phyloP scores from a whole-genome alignment of 2,329 filamentous ascomycete genomes.

The Capronia americana region DNA sequence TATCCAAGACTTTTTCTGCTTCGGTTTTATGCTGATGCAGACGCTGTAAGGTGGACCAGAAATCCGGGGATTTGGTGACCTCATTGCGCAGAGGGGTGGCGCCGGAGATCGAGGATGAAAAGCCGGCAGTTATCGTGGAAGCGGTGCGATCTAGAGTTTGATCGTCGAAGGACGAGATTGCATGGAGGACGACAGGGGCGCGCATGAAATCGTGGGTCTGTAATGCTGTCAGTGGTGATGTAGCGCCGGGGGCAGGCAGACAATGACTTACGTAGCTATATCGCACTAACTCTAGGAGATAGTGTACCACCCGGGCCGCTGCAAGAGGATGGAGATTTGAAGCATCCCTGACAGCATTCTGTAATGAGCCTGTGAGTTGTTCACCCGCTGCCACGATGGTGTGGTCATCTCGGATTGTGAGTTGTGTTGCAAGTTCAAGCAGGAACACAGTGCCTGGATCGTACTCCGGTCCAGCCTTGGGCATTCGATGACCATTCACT shows the following conservation, averaged over 20 bases:
- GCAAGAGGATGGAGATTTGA: slow-evolving; percentile 80
- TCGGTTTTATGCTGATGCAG: slow-evolving; percentile 73
- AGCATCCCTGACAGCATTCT: slow-evolving; percentile 80
- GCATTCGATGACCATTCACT: slow-evolving; percentile 64
- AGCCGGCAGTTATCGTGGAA: slow-evolving; percentile 75
- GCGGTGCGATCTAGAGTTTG: slow-evolving; percentile 78
- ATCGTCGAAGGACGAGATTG: slow-evolving; percentile 84
- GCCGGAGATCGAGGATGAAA: slow-evolving; percentile 79
- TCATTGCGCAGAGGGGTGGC: slow-evolving; percentile 82
- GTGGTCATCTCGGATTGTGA: slow-evolving; percentile 76
- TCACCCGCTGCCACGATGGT: slow-evolving; percentile 78
- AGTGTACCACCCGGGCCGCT: slow-evolving; percentile 82
- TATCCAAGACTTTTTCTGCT: slow-evolving; percentile 79
- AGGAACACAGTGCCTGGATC: slow-evolving; percentile 87
- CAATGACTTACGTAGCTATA: slow-evolving; percentile 77
- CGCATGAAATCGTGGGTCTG: slow-evolving; percentile 90
- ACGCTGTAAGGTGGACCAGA: slow-evolving; percentile 87
- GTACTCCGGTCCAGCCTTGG: slow-evolving; percentile 69
- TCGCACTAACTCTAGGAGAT: slow-evolving; percentile 80
- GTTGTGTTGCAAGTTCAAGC: slow-evolving; percentile 85
- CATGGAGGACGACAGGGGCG: slow-evolving; percentile 87
- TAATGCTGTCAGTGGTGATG: slow-evolving; percentile 38
- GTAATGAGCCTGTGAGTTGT: slow-evolving; percentile 78
- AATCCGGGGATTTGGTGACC: slow-evolving; percentile 94
- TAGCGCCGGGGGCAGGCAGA: not conserved